These are phyloP conservation scores for Begonia masoniana DNA, from an alignment of 306 rosid species.

Conservation along the genomic window DNA sequence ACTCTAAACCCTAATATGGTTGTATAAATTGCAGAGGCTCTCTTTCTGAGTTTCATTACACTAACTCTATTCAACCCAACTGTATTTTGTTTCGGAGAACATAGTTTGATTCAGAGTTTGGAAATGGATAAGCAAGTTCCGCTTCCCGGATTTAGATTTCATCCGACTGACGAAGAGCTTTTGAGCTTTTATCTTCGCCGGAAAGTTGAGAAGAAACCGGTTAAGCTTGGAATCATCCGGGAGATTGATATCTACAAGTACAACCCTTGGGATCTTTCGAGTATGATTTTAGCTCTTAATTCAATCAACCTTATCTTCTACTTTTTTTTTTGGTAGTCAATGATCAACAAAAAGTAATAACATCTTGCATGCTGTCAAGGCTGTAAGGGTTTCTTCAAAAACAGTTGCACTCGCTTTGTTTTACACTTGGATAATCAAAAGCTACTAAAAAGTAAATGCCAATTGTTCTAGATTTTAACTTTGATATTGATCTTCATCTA, in stretches of 20 bases:
- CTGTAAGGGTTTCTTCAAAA: too few species aligned
- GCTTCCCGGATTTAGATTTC: constrained; percentile 89
- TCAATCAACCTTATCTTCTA: not conserved
- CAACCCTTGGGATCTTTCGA: constrained; percentile 56
- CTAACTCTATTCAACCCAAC: not conserved
- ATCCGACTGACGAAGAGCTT: constrained; percentile 91
- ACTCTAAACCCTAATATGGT: not conserved
- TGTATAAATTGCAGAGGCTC: not conserved
- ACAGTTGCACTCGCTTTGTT: too few species aligned
- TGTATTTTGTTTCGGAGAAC: not conserved
- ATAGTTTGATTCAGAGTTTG: not conserved
- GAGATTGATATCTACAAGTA: constrained; percentile 60
- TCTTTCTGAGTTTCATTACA: constrained; percentile 2
- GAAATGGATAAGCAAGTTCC: constrained; percentile 11
- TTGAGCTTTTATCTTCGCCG: constrained; percentile 69
- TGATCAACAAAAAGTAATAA: too few species aligned
- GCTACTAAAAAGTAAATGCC: too few species aligned
- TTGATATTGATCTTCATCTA: too few species aligned
- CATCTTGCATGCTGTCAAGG: not conserved
- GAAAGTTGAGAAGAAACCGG: constrained; percentile 53
- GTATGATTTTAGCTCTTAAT: constrained; percentile 22
- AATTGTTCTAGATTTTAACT: too few species aligned
- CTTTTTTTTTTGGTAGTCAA: not conserved
- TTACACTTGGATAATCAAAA: too few species aligned
- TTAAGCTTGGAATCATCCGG: constrained; percentile 58